Evolutionary conservation across 2,329 filamentous ascomycete genomes (phyloP).

Genomic region (Boeremia exigua): DNA sequence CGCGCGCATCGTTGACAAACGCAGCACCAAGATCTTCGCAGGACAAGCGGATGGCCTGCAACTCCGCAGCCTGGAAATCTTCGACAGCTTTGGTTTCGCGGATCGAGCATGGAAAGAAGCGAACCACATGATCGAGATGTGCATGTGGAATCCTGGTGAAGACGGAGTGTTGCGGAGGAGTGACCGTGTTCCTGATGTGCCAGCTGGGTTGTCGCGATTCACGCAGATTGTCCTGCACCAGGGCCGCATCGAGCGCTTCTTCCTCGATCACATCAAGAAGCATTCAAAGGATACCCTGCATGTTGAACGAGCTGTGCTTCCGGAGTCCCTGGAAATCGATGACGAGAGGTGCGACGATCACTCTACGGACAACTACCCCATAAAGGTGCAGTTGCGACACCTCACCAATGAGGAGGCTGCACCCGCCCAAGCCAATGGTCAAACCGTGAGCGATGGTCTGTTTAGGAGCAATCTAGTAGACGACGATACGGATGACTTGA

Average conservation of each 20-base stretch:
- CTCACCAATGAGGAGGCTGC: conserved; percentile 65
- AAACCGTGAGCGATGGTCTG: conserved; percentile 57
- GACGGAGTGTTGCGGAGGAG: conserved; percentile 64
- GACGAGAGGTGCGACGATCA: conserved; percentile 57
- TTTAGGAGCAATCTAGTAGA: conserved; percentile 65
- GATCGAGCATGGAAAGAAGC: conserved; percentile 69
- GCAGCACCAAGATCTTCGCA: conserved; percentile 49
- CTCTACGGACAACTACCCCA: conserved; percentile 59
- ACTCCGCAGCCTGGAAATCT: conserved; percentile 52
- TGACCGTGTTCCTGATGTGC: conserved; percentile 68
- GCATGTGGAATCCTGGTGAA: conserved; percentile 62
- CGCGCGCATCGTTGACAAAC: conserved; percentile 51
- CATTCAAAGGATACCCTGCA: conserved; percentile 60
- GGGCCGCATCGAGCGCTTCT: conserved; percentile 71
- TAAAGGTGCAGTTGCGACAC: conserved; percentile 65
- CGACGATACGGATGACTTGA: conserved; percentile 64
- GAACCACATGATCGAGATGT: conserved; percentile 72
- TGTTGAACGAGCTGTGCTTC: conserved; percentile 65
- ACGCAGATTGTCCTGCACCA: conserved; percentile 73
- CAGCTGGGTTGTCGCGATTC: conserved; percentile 66
- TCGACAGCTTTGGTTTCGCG: conserved; percentile 70
- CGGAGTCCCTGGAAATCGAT: conserved; percentile 62
- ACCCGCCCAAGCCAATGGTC: conserved; percentile 52
- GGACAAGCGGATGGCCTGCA: conserved; percentile 53
- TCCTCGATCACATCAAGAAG: conserved; percentile 66